phyloP scores from a whole-genome alignment of 768 basidiomycete species.

The Pulveroboletus frians region DNA sequence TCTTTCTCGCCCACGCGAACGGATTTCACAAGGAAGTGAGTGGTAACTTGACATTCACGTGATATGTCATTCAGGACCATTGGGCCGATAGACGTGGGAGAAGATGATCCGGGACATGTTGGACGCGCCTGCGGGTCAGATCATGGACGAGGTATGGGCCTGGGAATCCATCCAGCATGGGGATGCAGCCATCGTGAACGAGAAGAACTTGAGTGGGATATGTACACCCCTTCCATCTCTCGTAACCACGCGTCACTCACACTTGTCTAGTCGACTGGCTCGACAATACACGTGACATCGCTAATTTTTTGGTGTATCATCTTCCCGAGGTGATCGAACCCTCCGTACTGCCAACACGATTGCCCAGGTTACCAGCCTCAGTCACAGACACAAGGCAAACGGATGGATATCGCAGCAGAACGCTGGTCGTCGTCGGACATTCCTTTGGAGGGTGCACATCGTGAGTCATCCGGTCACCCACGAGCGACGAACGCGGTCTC shows the following conservation, averaged over 20 bases:
- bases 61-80: not conserved
- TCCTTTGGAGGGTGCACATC: conserved; percentile 78
- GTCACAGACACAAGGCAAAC: conserved; percentile 39
- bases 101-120: conserved; percentile 55
- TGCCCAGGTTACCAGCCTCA: conserved; percentile 42
- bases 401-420: conserved; percentile 48
- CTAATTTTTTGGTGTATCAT: conserved; percentile 68
- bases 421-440: conserved; percentile 71
- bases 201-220: conserved; percentile 45
- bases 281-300: conserved; percentile 72
- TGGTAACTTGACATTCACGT: not conserved
- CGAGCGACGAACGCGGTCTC: not conserved
- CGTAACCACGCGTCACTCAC: not conserved
- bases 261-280: conserved; percentile 61
- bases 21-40: conserved; percentile 84
- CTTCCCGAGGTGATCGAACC: conserved; percentile 43
- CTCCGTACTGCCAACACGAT: conserved; percentile 44
- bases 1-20: conserved; percentile 80
- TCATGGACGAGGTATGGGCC: conserved; percentile 72
- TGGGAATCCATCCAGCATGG: conserved; percentile 86
- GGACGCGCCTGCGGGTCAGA: conserved; percentile 30
- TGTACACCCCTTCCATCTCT: conserved; percentile 42
- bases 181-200: conserved; percentile 75
- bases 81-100: conserved; percentile 67
- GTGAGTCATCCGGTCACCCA: conserved; percentile 38